phyloP scores from a whole-genome alignment of 2,329 filamentous ascomycete genomes.

The Alternaria sp. region DNA sequence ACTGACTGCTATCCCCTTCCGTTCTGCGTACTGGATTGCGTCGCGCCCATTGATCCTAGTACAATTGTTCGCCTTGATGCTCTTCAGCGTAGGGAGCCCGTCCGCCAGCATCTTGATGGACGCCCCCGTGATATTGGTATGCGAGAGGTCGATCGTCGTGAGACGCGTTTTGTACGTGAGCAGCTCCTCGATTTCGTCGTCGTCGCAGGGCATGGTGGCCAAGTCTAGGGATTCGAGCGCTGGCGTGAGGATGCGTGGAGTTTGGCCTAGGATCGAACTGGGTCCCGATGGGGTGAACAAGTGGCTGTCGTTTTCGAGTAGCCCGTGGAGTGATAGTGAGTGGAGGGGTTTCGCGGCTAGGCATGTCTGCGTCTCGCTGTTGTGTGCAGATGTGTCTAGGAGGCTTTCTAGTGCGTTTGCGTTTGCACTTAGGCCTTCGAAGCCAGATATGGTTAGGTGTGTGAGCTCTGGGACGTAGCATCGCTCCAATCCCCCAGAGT shows the following conservation, averaged over 20 bases:
- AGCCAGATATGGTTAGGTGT: constrained; percentile 30
- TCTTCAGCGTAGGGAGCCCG: constrained; percentile 34
- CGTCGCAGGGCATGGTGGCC: constrained; percentile 31
- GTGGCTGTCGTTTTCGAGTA: not conserved
- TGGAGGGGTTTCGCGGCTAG: constrained; percentile 12
- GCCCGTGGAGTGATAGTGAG: not conserved
- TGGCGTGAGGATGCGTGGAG: constrained; percentile 36
- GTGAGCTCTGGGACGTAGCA: constrained; percentile 22
- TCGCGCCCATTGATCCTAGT: constrained; percentile 47
- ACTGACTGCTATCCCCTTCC: constrained; percentile 42
- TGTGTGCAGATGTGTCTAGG: constrained; percentile 22
- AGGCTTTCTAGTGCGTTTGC: constrained; percentile 18
- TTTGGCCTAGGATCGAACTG: constrained; percentile 22
- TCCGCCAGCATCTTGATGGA: constrained; percentile 52
- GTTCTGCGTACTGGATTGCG: constrained; percentile 53
- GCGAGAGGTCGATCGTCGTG: constrained; percentile 47
- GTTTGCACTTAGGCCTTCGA: constrained; percentile 11
- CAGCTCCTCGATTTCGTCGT: constrained; percentile 46
- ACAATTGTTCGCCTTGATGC: constrained; percentile 50
- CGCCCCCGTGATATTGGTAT: constrained; percentile 53
- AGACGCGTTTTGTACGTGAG: constrained; percentile 30
- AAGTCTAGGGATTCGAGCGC: constrained; percentile 30
- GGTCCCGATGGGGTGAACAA: not conserved
- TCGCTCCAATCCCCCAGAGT: not conserved
- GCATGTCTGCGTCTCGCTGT: not conserved